Evolutionary conservation across 2,329 filamentous ascomycete species (phyloP).

Genomic region (Epichloe scottii): DNA sequence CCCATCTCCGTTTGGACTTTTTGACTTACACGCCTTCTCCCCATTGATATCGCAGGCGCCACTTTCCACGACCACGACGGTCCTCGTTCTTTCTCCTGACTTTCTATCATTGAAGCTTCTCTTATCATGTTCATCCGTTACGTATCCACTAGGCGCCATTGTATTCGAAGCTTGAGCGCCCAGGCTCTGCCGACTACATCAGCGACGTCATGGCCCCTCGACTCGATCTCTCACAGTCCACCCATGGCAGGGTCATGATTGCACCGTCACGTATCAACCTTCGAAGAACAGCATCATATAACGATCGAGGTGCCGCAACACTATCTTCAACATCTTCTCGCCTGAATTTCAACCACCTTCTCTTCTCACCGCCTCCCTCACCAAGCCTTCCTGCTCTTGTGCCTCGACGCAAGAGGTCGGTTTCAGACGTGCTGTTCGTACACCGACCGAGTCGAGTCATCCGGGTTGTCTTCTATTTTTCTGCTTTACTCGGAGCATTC

Average conservation of each 20-base stretch:
- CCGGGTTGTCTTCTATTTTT: conserved; percentile 41
- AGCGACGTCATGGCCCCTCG: conserved; percentile 29
- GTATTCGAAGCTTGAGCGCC: neutral
- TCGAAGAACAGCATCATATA: conserved; percentile 45
- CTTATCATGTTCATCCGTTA: too few species aligned
- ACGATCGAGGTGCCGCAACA: conserved; percentile 28
- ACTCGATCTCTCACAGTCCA: conserved; percentile 31
- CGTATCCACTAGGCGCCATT: too few species aligned
- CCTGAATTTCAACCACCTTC: conserved; percentile 54
- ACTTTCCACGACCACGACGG: neutral
- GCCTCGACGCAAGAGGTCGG: conserved; percentile 51
- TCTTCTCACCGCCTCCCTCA: conserved; percentile 56
- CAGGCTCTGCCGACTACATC: neutral
- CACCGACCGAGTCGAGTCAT: conserved; percentile 45
- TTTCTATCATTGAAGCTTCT: too few species aligned
- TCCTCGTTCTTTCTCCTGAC: neutral
- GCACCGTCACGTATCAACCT: conserved; percentile 45
- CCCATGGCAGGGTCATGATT: conserved; percentile 38
- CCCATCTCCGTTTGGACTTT: too few species aligned
- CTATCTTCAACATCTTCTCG: conserved; percentile 48
- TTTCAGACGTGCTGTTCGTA: conserved; percentile 26
- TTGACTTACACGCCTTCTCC: too few species aligned
- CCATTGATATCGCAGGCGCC: neutral
- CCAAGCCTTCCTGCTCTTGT: conserved; percentile 57
- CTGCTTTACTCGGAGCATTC: conserved; percentile 35